These are phyloP conservation scores for Xylaria grammica DNA, from an alignment of 495 filamentous ascomycete species.

Conservation along the genomic window DNA sequence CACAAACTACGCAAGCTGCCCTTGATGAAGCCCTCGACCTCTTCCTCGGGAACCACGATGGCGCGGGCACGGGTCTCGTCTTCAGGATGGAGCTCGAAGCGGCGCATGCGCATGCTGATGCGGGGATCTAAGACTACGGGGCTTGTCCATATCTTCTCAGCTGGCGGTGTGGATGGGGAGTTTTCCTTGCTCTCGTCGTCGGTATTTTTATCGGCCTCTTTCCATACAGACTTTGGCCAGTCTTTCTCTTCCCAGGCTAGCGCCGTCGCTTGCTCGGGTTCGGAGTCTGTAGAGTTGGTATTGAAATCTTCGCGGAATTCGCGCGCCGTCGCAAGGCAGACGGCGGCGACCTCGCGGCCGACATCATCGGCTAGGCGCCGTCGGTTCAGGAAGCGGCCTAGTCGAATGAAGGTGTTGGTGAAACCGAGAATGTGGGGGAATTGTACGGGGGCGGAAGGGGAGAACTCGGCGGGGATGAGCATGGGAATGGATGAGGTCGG, in stretches of 20 bases:
- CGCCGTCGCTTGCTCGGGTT: conserved; percentile 72
- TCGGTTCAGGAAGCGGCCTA: conserved; percentile 88
- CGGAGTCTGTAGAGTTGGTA: conserved; percentile 24
- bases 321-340: conserved; percentile 71
- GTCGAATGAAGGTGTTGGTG: conserved; percentile 82
- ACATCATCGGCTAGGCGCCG: conserved; percentile 84
- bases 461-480: conserved; percentile 63
- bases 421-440: conserved; percentile 95
- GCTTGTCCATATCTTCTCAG: conserved; percentile 76
- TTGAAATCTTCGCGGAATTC: conserved; percentile 43
- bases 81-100: conserved; percentile 67
- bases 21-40: conserved; percentile 68
- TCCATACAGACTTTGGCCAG: conserved; percentile 83
- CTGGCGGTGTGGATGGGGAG: conserved; percentile 22
- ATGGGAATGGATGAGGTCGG: conserved; percentile 62
- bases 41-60: conserved; percentile 68
- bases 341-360: conserved; percentile 85
- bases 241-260: conserved; percentile 79
- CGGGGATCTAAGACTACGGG: conserved; percentile 78
- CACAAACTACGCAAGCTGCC: conserved; percentile 50
- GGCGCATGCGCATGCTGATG: conserved; percentile 80
- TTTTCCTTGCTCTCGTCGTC: conserved; percentile 25
- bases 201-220: conserved; percentile 71
- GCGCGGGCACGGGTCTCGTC: conserved; percentile 69
- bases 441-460: conserved; percentile 70